Conservation (phyloP, 2,329 filamentous ascomycete species). For the Cryphonectria carpinicola region DNA sequence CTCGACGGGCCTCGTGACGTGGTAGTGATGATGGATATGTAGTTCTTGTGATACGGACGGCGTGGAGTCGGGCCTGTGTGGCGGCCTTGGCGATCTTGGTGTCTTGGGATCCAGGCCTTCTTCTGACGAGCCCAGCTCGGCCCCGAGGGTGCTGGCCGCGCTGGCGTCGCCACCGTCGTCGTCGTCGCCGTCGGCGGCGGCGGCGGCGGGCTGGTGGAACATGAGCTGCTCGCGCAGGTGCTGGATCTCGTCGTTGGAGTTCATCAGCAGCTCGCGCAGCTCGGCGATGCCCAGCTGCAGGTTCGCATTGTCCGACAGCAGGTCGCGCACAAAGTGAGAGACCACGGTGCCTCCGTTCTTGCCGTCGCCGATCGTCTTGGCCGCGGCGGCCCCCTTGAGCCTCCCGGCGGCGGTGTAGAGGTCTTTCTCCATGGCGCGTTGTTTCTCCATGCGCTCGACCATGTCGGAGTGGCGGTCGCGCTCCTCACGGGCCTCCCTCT, state of each 20-base stretch:
- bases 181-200: conserved; percentile 48
- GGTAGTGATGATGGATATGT: conserved; percentile 95
- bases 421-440: conserved; percentile 81
- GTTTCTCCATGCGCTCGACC: conserved; percentile 79
- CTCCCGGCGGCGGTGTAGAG: conserved; percentile 78
- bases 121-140: conserved; percentile 66
- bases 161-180: conserved; percentile 37
- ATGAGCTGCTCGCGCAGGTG: conserved; percentile 79
- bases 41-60: conserved; percentile 69
- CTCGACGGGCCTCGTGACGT: conserved; percentile 68
- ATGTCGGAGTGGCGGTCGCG: conserved; percentile 81
- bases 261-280: conserved; percentile 85
- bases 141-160: conserved; percentile 62
- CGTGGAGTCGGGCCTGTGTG: conserved; percentile 32
- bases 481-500: conserved; percentile 80
- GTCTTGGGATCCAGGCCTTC: conserved; percentile 34
- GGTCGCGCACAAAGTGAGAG: conserved; percentile 94
- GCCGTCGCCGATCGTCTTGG: conserved; percentile 64
- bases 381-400: conserved; percentile 78
- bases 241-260: conserved; percentile 93
- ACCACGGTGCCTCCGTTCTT: conserved; percentile 69
- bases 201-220: conserved; percentile 70
- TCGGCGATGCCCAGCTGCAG: conserved; percentile 91
- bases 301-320: conserved; percentile 93
- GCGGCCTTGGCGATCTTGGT: conserved; percentile 25